These are phyloP conservation scores for Petunia secreta DNA, from an alignment of 257 asterid genomes.

Conservation along the genomic window DNA sequence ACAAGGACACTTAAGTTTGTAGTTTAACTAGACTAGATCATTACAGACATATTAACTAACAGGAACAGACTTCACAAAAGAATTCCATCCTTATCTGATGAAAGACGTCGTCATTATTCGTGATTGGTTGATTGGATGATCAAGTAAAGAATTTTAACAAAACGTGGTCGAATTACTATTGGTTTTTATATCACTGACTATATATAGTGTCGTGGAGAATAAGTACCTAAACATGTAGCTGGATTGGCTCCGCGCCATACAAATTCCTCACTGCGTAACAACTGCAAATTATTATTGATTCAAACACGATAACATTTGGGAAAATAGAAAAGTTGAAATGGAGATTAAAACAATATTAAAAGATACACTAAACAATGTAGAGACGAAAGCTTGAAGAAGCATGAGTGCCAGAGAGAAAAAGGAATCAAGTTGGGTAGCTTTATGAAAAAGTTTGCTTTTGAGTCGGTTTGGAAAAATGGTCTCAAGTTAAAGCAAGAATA, in stretches of 20 bases:
- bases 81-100: too few relatives aligned
- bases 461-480: neutral
- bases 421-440: slow-evolving; percentile 15
- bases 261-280: neutral
- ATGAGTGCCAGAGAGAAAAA: slow-evolving; percentile 1
- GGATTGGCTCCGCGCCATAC: neutral
- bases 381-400: neutral
- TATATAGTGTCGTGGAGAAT: neutral
- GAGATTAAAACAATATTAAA: neutral
- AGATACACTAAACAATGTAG: neutral
- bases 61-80: too few relatives aligned
- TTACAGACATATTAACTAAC: too few relatives aligned
- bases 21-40: too few relatives aligned
- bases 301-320: neutral
- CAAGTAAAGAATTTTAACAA: neutral
- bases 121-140: neutral
- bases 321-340: neutral
- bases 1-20: too few relatives aligned
- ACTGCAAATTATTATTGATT: neutral
- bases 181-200: neutral
- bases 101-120: neutral
- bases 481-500: neutral
- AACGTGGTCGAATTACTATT: neutral
- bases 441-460: slow-evolving; percentile 19
- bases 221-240: neutral